Evolutionary conservation across 2,329 filamentous ascomycete genomes (phyloP).

Genomic region (Hymenoscyphus fructigenus): DNA sequence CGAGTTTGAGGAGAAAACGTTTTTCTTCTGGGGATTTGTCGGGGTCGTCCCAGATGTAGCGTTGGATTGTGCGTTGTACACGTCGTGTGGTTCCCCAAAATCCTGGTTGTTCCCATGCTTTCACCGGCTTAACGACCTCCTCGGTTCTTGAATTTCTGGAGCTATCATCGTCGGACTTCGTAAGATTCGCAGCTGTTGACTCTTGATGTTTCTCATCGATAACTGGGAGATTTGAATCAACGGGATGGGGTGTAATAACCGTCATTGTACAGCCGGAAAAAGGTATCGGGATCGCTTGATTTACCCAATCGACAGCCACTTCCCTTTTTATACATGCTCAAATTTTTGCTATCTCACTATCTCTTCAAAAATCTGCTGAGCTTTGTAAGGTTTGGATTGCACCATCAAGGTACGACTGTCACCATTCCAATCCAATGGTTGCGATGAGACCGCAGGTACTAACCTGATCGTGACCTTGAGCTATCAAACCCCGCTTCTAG

Average conservation of each 20-base stretch:
- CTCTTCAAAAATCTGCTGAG: neutral
- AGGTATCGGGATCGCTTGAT: neutral
- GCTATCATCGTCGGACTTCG: neutral
- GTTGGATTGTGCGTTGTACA: constrained; percentile 22
- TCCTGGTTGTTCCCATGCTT: constrained; percentile 25
- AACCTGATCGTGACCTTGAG: neutral
- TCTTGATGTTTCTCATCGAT: neutral
- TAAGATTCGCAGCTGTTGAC: neutral
- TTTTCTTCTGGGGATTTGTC: constrained; percentile 41
- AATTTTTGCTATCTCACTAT: neutral
- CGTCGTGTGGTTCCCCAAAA: constrained; percentile 15
- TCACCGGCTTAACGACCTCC: neutral
- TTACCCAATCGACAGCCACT: neutral
- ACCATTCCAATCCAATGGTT: neutral
- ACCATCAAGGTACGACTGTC: neutral
- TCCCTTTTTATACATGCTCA: neutral
- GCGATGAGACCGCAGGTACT: too few relatives aligned
- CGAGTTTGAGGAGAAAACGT: constrained; percentile 49
- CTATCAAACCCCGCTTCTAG: neutral
- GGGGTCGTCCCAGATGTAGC: constrained; percentile 35
- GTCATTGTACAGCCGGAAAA: neutral
- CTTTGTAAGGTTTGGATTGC: neutral
- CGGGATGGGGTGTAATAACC: neutral
- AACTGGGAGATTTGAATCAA: neutral
- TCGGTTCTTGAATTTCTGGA: neutral